Evolutionary conservation across 2,329 filamentous ascomycete species (phyloP), one percentile per base, ranked within the genome.

Genomic region (Biscogniauxia marginata): DNA sequence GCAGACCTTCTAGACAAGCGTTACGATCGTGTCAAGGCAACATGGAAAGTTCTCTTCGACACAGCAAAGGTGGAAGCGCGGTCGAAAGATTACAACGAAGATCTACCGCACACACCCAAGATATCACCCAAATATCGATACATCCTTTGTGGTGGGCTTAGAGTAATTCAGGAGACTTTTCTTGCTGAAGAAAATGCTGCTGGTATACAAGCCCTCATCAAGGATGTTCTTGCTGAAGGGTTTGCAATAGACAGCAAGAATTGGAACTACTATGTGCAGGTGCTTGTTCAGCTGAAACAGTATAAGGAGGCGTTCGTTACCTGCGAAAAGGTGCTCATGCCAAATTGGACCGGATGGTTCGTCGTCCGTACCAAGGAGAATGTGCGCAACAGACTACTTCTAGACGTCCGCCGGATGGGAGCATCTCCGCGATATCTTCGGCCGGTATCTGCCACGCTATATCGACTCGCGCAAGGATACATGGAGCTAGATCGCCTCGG

Each of bases 291-390:
- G 13, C 78, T 85, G 53, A 79, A 81, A 47, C 78, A 81, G 47
- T 81, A 82, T 65, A 74, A 84, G 49, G 79, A 87, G 19, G 92
- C 92, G 39, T 96, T 95, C 73, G 69, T 75, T 20, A 74, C 87
- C 51, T 93, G 90, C 69, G 93, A 98, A 75, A 74, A 79, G 22
- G 84, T 85, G 58, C 85, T 98, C 54, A 96, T 96, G 83, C 80
- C 83, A 1, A 79, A 83, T 30, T 96, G 92, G 83, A 82, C 83
- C 9, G 91, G 91, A 21, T 97, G 92, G 90, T 60, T 66, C 23
- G 54, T 61, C 2, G 68, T 67, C 45, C 74, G 74, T 7, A 52
- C 48, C 1, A 60, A 53, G 34, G 63, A 61, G 50, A 68, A 65
- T 19, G 54, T 67, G 46, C 62, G 62, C 52, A 69, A 67, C 19